phyloP scores from a whole-genome alignment of 768 basidiomycete species.

The Tylopilus intermedius region DNA sequence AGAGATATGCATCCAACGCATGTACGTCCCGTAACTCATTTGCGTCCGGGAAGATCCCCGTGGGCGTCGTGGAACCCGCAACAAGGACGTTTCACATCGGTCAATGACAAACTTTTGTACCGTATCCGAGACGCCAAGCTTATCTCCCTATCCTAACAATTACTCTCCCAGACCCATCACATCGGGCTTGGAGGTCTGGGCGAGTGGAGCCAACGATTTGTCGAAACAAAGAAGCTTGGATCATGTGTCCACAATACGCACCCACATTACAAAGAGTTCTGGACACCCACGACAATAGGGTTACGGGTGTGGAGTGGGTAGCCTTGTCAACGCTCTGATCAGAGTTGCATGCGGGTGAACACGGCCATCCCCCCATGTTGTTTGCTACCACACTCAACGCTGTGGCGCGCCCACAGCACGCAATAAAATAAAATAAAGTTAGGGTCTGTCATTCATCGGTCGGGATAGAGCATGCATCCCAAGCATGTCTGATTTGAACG shows the following conservation, averaged over 20 bases:
- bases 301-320: not conserved
- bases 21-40: slow-evolving; percentile 12
- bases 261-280: not conserved
- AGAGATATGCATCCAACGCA: slow-evolving; percentile 8
- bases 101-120: not conserved
- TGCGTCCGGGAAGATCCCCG: not conserved
- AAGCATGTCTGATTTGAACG: not conserved
- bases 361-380: not conserved
- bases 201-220: not conserved
- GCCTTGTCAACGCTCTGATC: not conserved
- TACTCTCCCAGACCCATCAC: not conserved
- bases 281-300: not conserved
- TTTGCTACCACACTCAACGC: too few species aligned
- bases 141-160: not conserved
- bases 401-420: not conserved
- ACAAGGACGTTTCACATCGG: not conserved
- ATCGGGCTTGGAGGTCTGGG: not conserved
- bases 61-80: not conserved
- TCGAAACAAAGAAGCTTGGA: not conserved
- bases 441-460: not conserved
- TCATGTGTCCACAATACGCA: not conserved
- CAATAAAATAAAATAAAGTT: not conserved
- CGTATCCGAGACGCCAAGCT: not conserved
- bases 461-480: not conserved
- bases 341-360: not conserved